Conservation (phyloP, 768 basidiomycete genomes). For the Termitomyces bulborhizus region DNA sequence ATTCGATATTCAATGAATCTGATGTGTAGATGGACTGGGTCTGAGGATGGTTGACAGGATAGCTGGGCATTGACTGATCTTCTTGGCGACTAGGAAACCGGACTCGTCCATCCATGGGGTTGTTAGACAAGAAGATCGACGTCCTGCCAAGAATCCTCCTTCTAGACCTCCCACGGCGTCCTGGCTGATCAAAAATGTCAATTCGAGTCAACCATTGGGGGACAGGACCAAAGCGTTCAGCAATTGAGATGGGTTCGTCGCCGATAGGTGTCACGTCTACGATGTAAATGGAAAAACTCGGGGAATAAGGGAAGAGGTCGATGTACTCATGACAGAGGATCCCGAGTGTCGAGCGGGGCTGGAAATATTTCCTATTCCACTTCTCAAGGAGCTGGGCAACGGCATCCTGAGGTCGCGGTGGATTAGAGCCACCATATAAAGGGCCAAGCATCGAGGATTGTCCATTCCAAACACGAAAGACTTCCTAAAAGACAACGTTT, state of each 20-base stretch:
- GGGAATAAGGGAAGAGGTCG: constrained; percentile 15
- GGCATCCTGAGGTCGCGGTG: constrained; percentile 18
- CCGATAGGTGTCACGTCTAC: constrained; percentile 13
- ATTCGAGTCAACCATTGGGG: constrained; percentile 15
- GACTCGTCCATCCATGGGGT: constrained; percentile 7
- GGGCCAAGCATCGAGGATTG: neutral
- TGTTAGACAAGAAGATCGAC: constrained; percentile 8
- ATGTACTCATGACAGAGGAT: constrained; percentile 17
- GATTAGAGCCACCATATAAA: neutral
- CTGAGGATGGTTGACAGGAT: neutral
- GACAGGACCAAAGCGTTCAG: constrained; percentile 18
- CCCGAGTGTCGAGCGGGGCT: constrained; percentile 7
- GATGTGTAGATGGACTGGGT: neutral
- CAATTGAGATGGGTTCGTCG: constrained; percentile 4
- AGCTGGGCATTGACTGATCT: no score
- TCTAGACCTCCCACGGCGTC: neutral
- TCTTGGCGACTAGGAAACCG: constrained; percentile 1
- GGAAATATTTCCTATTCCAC: constrained; percentile 17
- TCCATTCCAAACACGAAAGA: constrained; percentile 12
- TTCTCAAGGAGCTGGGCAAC: constrained; percentile 12
- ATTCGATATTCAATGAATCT: neutral
- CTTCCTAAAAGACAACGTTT: constrained; percentile 13
- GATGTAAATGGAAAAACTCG: constrained; percentile 20
- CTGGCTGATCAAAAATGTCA: constrained; percentile 17
- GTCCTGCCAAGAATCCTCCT: constrained; percentile 9